These are phyloP conservation scores for Suillus sp. DNA, from an alignment of 768 basidiomycete genomes.

Conservation along the genomic window DNA sequence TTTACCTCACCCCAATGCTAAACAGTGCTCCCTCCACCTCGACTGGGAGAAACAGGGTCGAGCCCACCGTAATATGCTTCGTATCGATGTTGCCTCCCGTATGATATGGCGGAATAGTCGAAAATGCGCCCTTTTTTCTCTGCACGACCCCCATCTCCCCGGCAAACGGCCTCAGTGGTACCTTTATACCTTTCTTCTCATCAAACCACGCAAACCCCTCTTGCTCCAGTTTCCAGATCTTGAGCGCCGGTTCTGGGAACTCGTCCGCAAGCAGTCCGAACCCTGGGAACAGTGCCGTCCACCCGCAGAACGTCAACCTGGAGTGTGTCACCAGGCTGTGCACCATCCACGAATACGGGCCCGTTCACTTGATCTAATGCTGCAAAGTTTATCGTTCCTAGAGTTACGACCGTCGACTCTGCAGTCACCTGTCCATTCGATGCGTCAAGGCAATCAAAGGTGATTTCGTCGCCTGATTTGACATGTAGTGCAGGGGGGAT, in stretches of 20 bases:
- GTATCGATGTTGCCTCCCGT: constrained; percentile 69
- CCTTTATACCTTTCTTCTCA: constrained; percentile 45
- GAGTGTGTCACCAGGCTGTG: constrained; percentile 57
- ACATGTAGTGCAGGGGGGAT: constrained; percentile 53
- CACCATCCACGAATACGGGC: constrained; percentile 54
- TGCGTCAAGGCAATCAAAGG: constrained; percentile 64
- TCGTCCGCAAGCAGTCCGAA: constrained; percentile 62
- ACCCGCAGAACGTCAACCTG: constrained; percentile 60
- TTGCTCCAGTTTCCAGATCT: constrained; percentile 54
- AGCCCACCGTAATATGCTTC: constrained; percentile 52
- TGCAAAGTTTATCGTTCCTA: constrained; percentile 46
- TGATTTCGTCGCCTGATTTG: constrained; percentile 54
- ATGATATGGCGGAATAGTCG: constrained; percentile 62
- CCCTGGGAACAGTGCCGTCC: constrained; percentile 60
- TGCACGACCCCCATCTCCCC: constrained; percentile 68
- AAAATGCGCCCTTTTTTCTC: constrained; percentile 50
- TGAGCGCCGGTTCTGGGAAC: constrained; percentile 51
- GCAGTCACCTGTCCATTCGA: constrained; percentile 61
- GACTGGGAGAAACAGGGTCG: constrained; percentile 59
- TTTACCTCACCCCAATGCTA: constrained; percentile 51
- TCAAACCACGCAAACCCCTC: constrained; percentile 54
- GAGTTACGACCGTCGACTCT: constrained; percentile 37
- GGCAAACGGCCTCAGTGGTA: constrained; percentile 58
- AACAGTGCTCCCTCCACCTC: constrained; percentile 63
- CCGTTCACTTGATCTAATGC: constrained; percentile 62